Percentiles rank a stretch among this genome's conserved stretches.
Evolutionary conservation across 345 rosid genomes (phyloP).

Genomic region (Populus simonii): DNA sequence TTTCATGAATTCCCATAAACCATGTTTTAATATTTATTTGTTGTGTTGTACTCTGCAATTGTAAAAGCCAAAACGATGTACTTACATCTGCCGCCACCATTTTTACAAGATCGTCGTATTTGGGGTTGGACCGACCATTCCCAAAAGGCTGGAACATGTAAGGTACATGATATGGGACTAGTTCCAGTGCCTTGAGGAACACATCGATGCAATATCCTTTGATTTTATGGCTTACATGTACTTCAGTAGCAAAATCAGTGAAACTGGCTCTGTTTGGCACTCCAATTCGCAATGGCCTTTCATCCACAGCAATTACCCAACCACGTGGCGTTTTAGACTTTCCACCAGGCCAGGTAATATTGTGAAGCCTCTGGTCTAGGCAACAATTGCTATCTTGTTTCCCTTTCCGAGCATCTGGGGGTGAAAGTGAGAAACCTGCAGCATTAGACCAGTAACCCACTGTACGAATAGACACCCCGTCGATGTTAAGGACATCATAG

Average conservation of each 20-base stretch:
- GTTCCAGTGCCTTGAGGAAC: constrained; percentile 61
- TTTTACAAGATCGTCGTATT: constrained; percentile 43
- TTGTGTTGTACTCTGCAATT: neutral
- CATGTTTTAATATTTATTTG: neutral
- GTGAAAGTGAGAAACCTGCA: constrained; percentile 51
- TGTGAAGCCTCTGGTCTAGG: constrained; percentile 44
- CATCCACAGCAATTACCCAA: constrained; percentile 65
- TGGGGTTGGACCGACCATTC: constrained; percentile 67
- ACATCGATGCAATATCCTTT: constrained; percentile 75
- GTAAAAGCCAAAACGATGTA: constrained; percentile 9
- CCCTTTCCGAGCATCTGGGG: constrained; percentile 38
- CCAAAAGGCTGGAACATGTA: constrained; percentile 60
- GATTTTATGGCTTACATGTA: constrained; percentile 40
- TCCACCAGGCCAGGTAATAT: constrained; percentile 84
- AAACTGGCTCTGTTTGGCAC: constrained; percentile 82
- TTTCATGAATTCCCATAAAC: constrained; percentile 2
- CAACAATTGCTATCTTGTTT: constrained; percentile 24
- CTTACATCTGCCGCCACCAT: constrained; percentile 65
- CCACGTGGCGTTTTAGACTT: constrained; percentile 67
- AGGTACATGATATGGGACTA: constrained; percentile 72
- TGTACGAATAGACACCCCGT: constrained; percentile 32
- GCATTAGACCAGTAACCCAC: constrained; percentile 71
- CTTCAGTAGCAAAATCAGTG: constrained; percentile 61
- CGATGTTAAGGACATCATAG: constrained; percentile 74
- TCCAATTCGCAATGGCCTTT: constrained; percentile 66